A percentile compares a stretch with the other conserved stretches of the same genome.
Evolutionary conservation across 2,329 filamentous ascomycete species (phyloP).

Genomic region (Cladosporium colombiae): DNA sequence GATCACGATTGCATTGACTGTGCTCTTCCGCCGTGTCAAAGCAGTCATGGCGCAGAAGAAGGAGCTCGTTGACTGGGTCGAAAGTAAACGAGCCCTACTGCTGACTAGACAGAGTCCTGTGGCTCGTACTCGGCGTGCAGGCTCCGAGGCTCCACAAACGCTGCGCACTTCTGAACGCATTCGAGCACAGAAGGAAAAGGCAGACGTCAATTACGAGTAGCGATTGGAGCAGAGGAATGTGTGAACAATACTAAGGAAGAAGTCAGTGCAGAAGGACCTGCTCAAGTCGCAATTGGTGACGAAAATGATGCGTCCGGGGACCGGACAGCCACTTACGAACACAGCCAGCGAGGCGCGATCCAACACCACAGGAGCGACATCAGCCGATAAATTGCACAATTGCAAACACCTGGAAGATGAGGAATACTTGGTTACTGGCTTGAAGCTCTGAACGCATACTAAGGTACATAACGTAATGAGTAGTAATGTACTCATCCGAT

Average conservation of each 20-base stretch:
- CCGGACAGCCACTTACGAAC: not conserved
- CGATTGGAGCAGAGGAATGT: not conserved
- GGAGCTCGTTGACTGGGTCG: not conserved
- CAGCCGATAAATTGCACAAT: not conserved
- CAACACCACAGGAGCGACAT: not conserved
- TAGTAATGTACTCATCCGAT: not conserved
- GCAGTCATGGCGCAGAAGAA: not conserved
- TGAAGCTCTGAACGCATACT: not conserved
- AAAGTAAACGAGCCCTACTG: not conserved
- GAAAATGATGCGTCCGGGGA: not conserved
- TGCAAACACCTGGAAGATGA: not conserved
- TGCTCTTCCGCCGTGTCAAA: not conserved
- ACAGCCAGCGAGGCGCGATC: not conserved
- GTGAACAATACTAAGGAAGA: not conserved
- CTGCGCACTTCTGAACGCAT: not conserved
- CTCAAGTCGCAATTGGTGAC: not conserved
- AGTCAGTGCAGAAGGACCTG: not conserved
- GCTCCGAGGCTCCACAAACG: not conserved
- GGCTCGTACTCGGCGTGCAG: not conserved
- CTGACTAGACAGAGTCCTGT: not conserved
- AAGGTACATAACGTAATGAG: not conserved
- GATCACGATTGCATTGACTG: not conserved
- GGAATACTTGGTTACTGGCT: not conserved
- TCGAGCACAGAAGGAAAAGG: not conserved
- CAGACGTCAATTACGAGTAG: no score